These are phyloP conservation scores for Boletus vermiculosoides DNA, from an alignment of 768 basidiomycete species.

Conservation along the genomic window DNA sequence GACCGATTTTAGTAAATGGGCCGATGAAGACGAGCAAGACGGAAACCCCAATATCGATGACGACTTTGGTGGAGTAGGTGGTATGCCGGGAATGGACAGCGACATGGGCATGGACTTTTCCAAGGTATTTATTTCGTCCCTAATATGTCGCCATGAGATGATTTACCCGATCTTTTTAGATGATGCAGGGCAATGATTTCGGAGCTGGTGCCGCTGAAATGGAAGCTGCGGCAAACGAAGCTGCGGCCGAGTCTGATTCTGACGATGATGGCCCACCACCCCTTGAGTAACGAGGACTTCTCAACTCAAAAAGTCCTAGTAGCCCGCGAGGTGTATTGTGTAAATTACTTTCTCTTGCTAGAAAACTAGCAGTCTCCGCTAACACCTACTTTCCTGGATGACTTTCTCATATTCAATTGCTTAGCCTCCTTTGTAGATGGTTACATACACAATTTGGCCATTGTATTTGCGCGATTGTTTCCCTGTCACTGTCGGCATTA, in stretches of 20 bases:
- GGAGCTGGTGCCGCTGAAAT: slow-evolving; percentile 18
- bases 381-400: background rate
- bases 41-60: slow-evolving; percentile 47
- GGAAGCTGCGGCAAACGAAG: background rate
- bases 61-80: slow-evolving; percentile 29
- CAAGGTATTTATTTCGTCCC: slow-evolving; percentile 41
- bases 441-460: background rate
- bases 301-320: background rate
- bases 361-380: slow-evolving; percentile 3
- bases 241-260: slow-evolving; percentile 36
- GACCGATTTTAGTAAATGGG: slow-evolving; percentile 95
- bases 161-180: slow-evolving; percentile 25
- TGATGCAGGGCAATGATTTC: slow-evolving; percentile 40
- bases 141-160: slow-evolving; percentile 3
- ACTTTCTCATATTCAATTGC: background rate
- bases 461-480: background rate
- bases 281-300: slow-evolving; percentile 46
- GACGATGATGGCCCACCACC: slow-evolving; percentile 74
- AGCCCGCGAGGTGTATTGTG: slow-evolving; percentile 9
- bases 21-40: slow-evolving; percentile 96
- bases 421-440: background rate
- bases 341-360: slow-evolving; percentile 13
- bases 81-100: slow-evolving; percentile 40
- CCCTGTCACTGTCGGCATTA: background rate
- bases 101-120: slow-evolving; percentile 56